These are phyloP conservation scores for Rachicladosporium sp. DNA, from an alignment of 2,329 filamentous ascomycete genomes.

Conservation along the genomic window DNA sequence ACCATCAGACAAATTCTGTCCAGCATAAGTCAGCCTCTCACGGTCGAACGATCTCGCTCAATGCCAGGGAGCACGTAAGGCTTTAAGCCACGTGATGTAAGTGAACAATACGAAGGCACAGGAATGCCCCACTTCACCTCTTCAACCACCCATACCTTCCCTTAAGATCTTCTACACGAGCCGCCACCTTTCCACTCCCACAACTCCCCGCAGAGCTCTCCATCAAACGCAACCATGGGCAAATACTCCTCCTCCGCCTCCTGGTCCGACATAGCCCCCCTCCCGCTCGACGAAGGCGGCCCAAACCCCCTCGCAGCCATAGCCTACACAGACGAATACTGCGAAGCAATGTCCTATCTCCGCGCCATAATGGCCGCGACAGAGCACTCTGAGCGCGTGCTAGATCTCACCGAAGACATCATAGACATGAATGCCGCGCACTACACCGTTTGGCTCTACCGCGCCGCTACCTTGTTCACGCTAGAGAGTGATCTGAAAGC, in stretches of 20 bases:
- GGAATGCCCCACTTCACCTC: too few species aligned
- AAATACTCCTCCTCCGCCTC: constrained; percentile 54
- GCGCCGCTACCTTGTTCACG: constrained; percentile 62
- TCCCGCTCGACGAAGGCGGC: constrained; percentile 71
- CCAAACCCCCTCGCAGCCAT: constrained; percentile 74
- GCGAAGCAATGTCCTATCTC: constrained; percentile 85
- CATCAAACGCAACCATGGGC: constrained; percentile 16
- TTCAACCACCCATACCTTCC: too few species aligned
- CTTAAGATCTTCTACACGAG: too few species aligned
- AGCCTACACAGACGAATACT: constrained; percentile 79
- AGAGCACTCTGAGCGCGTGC: constrained; percentile 66
- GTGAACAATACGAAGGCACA: too few species aligned
- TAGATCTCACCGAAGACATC: constrained; percentile 76
- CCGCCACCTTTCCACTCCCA: too few species aligned
- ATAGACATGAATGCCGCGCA: constrained; percentile 91
- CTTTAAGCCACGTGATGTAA: too few species aligned
- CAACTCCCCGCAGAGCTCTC: too few species aligned
- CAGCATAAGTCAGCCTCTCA: too few species aligned
- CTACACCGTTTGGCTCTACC: constrained; percentile 97
- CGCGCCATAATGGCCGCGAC: constrained; percentile 84
- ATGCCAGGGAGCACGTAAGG: too few species aligned
- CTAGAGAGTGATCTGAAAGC: constrained; percentile 52
- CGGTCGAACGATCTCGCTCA: too few species aligned
- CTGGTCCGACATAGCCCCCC: constrained; percentile 76
- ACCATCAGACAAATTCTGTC: too few species aligned